Percentiles rank a stretch among this genome's conserved stretches.
phyloP scores from a whole-genome alignment of 208 protist genomes.

The Trypanosoma boissoni region DNA sequence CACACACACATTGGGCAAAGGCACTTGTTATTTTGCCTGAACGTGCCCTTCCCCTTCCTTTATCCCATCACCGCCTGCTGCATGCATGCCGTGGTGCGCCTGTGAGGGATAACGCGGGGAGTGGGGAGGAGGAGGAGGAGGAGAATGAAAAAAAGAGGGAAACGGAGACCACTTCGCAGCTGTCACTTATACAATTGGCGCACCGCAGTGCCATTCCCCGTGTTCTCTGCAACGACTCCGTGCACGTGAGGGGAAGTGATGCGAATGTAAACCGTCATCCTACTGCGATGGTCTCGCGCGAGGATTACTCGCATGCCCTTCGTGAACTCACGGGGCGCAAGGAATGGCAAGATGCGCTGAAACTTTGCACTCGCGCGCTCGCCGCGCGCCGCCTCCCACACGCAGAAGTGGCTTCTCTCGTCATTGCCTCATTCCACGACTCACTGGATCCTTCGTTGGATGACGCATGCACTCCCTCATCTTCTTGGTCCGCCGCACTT shows the following conservation, averaged over 20 bases:
- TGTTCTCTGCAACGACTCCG: too few species aligned
- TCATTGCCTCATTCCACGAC: conserved; percentile 30
- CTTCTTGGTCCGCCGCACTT: too few species aligned
- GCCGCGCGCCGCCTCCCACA: conserved; percentile 51
- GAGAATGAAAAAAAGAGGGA: not conserved
- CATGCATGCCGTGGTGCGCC: conserved; percentile 10
- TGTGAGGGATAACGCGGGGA: conserved; percentile 12
- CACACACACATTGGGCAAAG: conserved; percentile 27
- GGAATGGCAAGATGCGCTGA: conserved; percentile 55
- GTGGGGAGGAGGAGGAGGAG: not conserved
- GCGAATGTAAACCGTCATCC: too few species aligned
- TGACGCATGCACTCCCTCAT: too few species aligned
- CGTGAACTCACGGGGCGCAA: conserved; percentile 26
- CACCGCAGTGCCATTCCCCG: too few species aligned
- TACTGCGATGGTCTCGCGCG: not conserved
- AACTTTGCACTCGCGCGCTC: conserved; percentile 47
- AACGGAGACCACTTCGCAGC: not conserved
- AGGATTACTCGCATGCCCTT: conserved; percentile 9
- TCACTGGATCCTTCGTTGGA: conserved; percentile 58
- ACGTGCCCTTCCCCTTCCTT: conserved; percentile 40
- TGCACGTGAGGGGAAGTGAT: too few species aligned
- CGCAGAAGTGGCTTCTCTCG: conserved; percentile 24
- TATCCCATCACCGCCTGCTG: conserved; percentile 32
- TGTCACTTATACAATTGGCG: not conserved
- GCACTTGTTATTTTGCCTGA: conserved; percentile 53